Base-by-base conservation (phyloP, 75 land plant genomes). In the Ceratopteris richardii region DNA sequence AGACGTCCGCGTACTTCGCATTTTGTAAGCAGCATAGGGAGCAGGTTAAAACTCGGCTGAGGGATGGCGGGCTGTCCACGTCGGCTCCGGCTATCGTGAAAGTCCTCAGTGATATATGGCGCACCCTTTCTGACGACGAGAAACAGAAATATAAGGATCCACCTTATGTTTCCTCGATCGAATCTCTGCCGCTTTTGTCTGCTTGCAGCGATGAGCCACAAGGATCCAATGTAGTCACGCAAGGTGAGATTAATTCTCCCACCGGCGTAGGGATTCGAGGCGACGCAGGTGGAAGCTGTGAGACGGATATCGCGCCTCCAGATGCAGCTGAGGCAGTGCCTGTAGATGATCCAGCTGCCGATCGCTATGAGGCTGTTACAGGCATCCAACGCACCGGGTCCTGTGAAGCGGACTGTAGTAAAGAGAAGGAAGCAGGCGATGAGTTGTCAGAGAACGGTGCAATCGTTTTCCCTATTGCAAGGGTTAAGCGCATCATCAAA, bases 401-500 rank as follows among this genome's bases (percentile, higher is more conserved):
- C 4, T 2, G 14, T n/a, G 48, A 46, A 46, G n/a, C 4, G 5
- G 48, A 4, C 4, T 14, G 17, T 14, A 4, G 21, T 17, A 20
- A 20, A 2, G 21, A 46, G 21, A 46, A 46, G 14, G 48, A 4
- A 7, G 48, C 2, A 46, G 48, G 21, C 4, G 14, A 20, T 3
- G 48, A 17, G 4, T 46, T 46, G 48, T 9, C 37, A 33, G 37
- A 33, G 37, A 33, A 9, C 9, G 37, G 37, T 3, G 48, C 4
- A 20, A 17, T 46, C 4, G 48, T 3, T 14, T 20, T 66, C 50
- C 69, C 69, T 19, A 19, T 47, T 0, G 16, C 54, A 40, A 50
- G 69, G 26, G 69, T 66, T n/a, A 66, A 66, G 36, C 57, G 69
- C 17, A 66, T 66, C 28, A 66, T 66, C 24, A 66, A 66, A 53